These are phyloP conservation scores for Mycena galopus DNA, from an alignment of 768 basidiomycete species.

Conservation along the genomic window DNA sequence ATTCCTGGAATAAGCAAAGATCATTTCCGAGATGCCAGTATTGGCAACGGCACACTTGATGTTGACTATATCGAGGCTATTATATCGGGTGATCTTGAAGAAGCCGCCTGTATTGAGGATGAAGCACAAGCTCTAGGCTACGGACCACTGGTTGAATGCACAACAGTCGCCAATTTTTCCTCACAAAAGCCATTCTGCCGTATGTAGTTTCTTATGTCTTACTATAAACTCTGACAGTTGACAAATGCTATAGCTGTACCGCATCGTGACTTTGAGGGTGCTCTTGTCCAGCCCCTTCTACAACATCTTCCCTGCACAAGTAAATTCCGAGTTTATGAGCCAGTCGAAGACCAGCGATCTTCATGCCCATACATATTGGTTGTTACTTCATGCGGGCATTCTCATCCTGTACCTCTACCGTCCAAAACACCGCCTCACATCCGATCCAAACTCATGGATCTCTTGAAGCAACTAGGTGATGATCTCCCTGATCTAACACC, in stretches of 20 bases:
- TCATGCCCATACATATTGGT: too few relatives aligned
- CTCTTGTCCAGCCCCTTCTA: background rate
- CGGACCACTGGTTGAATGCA: background rate
- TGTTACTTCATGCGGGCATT: too few relatives aligned
- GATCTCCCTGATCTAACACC: constrained; percentile 1
- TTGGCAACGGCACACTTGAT: too few relatives aligned
- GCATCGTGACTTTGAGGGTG: background rate
- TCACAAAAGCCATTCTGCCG: constrained; percentile 4
- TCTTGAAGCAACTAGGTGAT: background rate
- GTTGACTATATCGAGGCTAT: background rate
- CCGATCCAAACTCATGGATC: background rate
- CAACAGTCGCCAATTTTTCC: background rate
- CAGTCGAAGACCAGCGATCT: too few relatives aligned
- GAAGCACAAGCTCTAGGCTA: background rate
- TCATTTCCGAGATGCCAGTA: too few relatives aligned
- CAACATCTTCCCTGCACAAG: too few relatives aligned
- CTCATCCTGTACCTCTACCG: constrained; percentile 7
- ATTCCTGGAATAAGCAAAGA: too few relatives aligned
- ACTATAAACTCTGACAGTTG: too few relatives aligned
- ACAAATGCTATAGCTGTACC: constrained; percentile 6
- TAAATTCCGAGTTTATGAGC: too few relatives aligned
- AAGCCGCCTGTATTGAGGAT: background rate
- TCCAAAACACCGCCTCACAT: background rate
- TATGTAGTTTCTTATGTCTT: background rate
- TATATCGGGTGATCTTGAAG: background rate